A percentile compares a stretch with the other conserved stretches of the same genome.
phyloP scores from a whole-genome alignment of 164 flowering plant genomes.

The Sedum album region DNA sequence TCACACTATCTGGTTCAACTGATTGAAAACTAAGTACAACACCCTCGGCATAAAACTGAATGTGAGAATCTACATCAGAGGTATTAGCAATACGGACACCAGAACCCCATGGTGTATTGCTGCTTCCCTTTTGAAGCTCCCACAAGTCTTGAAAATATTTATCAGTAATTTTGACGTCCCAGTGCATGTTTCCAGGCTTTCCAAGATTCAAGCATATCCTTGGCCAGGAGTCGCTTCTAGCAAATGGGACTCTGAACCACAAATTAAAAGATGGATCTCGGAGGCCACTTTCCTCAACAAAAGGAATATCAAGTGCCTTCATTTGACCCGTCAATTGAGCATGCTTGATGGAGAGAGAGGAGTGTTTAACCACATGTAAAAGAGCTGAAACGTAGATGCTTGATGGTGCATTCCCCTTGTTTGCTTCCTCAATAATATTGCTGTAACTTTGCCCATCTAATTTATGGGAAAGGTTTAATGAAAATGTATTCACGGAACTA shows the following conservation, averaged over 20 bases:
- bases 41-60: constrained; percentile 86
- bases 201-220: constrained; percentile 90
- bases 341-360: constrained; percentile 91
- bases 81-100: constrained; percentile 91
- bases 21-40: constrained; percentile 73
- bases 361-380: constrained; percentile 88
- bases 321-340: constrained; percentile 91
- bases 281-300: constrained; percentile 85
- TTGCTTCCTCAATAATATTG: constrained; percentile 75
- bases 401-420: constrained; percentile 77
- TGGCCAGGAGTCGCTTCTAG: constrained; percentile 71
- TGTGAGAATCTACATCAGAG: constrained; percentile 91
- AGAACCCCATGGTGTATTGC: constrained; percentile 69
- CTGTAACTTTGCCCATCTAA: constrained; percentile 55
- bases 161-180: constrained; percentile 97
- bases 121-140: constrained; percentile 89
- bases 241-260: constrained; percentile 86
- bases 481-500: constrained; percentile 20
- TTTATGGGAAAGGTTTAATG: constrained; percentile 27
- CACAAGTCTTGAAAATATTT: constrained; percentile 88
- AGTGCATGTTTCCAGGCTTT: constrained; percentile 84
- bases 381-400: constrained; percentile 72
- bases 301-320: constrained; percentile 85
- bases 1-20: constrained; percentile 81
- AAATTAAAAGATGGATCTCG: constrained; percentile 68